These are phyloP conservation scores for Gaultheria prostrata DNA, from an alignment of 148 eudicot genomes.

Conservation along the genomic window DNA sequence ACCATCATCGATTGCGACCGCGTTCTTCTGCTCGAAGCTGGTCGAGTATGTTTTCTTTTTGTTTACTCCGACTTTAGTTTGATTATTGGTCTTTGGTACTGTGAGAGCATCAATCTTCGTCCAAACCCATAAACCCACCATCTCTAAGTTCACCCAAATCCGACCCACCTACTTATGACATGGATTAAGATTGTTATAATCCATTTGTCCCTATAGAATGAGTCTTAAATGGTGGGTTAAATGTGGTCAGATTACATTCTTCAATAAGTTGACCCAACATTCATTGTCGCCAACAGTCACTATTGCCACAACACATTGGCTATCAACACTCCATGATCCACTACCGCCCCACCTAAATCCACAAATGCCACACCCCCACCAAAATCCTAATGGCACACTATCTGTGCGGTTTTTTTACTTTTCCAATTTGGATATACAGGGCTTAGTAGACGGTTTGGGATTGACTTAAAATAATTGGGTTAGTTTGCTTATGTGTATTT, in stretches of 20 bases:
- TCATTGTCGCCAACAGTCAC: not conserved
- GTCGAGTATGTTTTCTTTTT: conserved; percentile 39
- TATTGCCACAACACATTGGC: not conserved
- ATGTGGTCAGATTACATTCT: not conserved
- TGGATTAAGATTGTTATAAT: too few species aligned
- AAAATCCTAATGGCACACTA: not conserved
- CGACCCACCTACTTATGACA: not conserved
- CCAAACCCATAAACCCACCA: not conserved
- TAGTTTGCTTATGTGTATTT: not conserved
- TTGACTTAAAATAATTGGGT: not conserved
- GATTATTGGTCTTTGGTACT: not conserved
- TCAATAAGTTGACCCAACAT: not conserved
- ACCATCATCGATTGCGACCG: conserved; percentile 70
- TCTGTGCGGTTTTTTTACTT: too few species aligned
- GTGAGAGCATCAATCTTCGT: not conserved
- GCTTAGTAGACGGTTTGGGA: not conserved
- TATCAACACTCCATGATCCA: not conserved
- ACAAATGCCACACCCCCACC: not conserved
- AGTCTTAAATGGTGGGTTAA: not conserved
- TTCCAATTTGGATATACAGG: too few species aligned
- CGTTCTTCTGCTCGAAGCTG: conserved; percentile 65
- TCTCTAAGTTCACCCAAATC: not conserved
- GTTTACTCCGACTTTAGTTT: not conserved
- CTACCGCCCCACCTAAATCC: not conserved
- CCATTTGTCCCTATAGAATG: not conserved